These are phyloP conservation scores for Candida piceae DNA, from an alignment of 805 yeast species.

Conservation along the genomic window DNA sequence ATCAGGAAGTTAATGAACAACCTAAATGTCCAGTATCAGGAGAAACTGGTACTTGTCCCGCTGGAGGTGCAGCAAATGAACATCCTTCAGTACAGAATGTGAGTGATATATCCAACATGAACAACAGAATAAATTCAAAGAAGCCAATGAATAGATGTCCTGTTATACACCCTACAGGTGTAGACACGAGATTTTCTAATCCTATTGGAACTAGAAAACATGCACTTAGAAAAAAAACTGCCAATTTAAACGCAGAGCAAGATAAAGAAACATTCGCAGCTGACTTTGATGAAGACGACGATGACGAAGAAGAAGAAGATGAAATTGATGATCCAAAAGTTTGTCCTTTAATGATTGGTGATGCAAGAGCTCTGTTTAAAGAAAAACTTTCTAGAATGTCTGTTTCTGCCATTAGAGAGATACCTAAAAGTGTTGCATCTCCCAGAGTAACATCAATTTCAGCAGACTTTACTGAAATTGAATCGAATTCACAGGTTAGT, in stretches of 20 bases:
- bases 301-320: constrained; percentile 21
- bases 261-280: too few relatives aligned
- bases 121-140: not conserved
- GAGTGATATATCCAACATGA: too few relatives aligned
- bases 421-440: constrained; percentile 13
- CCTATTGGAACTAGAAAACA: constrained; percentile 1
- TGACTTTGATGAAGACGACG: constrained; percentile 7
- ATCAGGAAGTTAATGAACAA: constrained; percentile 4
- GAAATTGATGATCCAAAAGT: constrained; percentile 33
- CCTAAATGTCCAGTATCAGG: constrained; percentile 23
- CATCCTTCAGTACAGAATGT: not conserved
- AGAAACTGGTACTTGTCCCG: constrained; percentile 22
- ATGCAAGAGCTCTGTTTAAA: constrained; percentile 34
- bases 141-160: constrained; percentile 24
- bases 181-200: constrained; percentile 8
- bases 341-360: constrained; percentile 44
- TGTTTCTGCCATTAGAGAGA: constrained; percentile 26
- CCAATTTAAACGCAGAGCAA: too few relatives aligned
- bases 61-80: constrained; percentile 2
- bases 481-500: too few relatives aligned
- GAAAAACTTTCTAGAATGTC: constrained; percentile 30
- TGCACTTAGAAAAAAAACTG: too few relatives aligned
- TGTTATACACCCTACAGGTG: constrained; percentile 22
- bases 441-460: constrained; percentile 23
- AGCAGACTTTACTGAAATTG: constrained; percentile 20